Evolutionary conservation across 2,329 filamentous ascomycete genomes (phyloP), one percentile per base, ranked within the genome.

Genomic region (Trichoderma koningii): DNA sequence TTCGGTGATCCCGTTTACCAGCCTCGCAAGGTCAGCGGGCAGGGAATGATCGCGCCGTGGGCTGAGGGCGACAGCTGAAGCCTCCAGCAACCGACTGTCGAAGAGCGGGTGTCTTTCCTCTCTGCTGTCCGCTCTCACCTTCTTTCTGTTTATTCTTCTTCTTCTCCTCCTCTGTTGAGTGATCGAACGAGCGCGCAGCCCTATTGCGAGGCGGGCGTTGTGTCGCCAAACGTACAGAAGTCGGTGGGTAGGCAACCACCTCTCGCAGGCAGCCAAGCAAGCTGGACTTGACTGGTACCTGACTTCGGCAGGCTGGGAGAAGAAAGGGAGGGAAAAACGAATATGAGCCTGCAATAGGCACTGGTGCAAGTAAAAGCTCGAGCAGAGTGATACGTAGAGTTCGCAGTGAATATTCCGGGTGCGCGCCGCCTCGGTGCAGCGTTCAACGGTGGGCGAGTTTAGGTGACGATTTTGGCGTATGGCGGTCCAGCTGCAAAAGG

Each of bases 401-500:
- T 48, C 48, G 55, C 34, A 38, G 34, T 38, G 12, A 14, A 14
- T 53, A 55, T 48, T 19, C 66, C 68, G 56, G 59, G 61, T 62
- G 44, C 57, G 68, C 23, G 57, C 52, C 23, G 57, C 52, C 23
- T 55, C 47, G 53, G 61, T 65, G 60, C 63, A 67, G 53, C 45
- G 64, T 52, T 52, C 34, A 38, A 38, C 38, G 60, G 53, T 45
- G 65, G 61, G 26, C 48, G 38, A 66, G 64, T 60, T 38, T 38
- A 38, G 34, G 34, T 38, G 9, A 38, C 34, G 9, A 10, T 38
- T 38, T 38, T 66, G 65, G 65, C 50, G 65, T 65, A 60, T 65
- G 62, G 62, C 34, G 63, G 70, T 70, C 30, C 23, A 50, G 69
- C 70, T 67, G 69, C 66, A 71, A 75, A 73, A 38, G 34, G 34